Base-by-base conservation (phyloP, 2,329 filamentous ascomycete species). In the Xenoacremonium recifei region DNA sequence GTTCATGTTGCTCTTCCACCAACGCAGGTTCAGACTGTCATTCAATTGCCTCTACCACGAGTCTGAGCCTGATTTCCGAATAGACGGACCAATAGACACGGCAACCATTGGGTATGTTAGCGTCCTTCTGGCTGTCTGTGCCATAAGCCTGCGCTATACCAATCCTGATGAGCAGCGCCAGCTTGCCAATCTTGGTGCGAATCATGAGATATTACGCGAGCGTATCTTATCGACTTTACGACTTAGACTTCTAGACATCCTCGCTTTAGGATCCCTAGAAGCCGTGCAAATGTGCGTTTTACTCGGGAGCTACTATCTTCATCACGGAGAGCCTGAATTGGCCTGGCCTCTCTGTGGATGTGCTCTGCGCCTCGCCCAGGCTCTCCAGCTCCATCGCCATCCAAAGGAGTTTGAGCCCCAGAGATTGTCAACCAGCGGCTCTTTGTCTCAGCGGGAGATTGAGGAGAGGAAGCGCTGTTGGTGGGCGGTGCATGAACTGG, bases 401-500 rank as follows among this genome's bases (percentile, higher is more conserved):
- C n/a, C n/a, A n/a, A n/a, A n/a, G n/a, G n/a, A n/a, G n/a, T n/a
- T n/a, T n/a, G n/a, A n/a, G n/a, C n/a, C n/a, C n/a, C n/a, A n/a
- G n/a, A n/a, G n/a, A n/a, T n/a, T n/a, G n/a, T n/a, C 4, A 37
- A 17, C 21, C 19, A 21, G 3, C 12, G 20, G 15, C 10, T 3
- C 35, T n/a, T 21, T 17, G 6, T 30, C 27, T 4, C 33, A 41
- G 5, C 25, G 38, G 21, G 29, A 21, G 1, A 47, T 48, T 11
- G 61, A 65, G 33, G 53, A 55, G 1, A 39, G 58, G 11, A 67
- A 68, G 15, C 58, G 65, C 1, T 64, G 63, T 9, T 69, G 66
- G 67, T 69, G 66, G 64, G 65, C 67, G 1, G 59, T 69, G 0
- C 65, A 68, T 27, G 67, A 68, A 36, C 62, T 67, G 2, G 67